Evolutionary conservation across 352 stramenopile genomes (phyloP), one percentile per base, ranked within the genome.

Genomic region (Achlya hypogyna): DNA sequence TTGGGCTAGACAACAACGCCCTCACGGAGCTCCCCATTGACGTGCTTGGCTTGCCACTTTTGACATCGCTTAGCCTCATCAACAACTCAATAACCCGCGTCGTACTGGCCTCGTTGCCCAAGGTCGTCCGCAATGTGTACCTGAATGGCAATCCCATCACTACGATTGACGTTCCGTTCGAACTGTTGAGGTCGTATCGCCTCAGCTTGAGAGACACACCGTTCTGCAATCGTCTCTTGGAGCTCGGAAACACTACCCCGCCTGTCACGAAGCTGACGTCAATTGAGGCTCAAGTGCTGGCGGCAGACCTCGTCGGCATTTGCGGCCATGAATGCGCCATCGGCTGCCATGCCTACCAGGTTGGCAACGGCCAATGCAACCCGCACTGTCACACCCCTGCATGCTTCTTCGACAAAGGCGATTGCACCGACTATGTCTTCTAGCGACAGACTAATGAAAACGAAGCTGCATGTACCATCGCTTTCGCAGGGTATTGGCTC

Each of bases 301-400:
- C 49, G 2, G 25, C 8, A 5, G 1, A 5, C 29, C 1, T 58
- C 14, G 29, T 56, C 9, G 23, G 18, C 2, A 16, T 65, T 6
- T 65, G 59, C 47, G 23, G 42, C 20, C 22, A 16, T 20, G 47
- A 38, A 3, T 65, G 59, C 59, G 27, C 10, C 28, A 22, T 65
- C 10, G 47, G 59, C 4, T 65, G 59, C 34, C 35, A 52, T 4
- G 18, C 25, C 35, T 20, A 40, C 5, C 40, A 28, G 18, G 12
- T 65, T 23, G 59, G 59, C 18, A 65, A 65, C 47, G 43, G 29
- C 20, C 18, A 54, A 12, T 65, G 59, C 59, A 43, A 65, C 23
- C 14, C 8, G 16, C 29, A 27, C 2, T 65, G 47, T 25, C 23
- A 45, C 6, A 34, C 27, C 8, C 59, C 38, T 5, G 35, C 59